Percentiles rank a stretch among this genome's conserved stretches.
These are phyloP conservation scores for Baorangia bicolor DNA, from an alignment of 768 basidiomycete species.

Conservation along the genomic window DNA sequence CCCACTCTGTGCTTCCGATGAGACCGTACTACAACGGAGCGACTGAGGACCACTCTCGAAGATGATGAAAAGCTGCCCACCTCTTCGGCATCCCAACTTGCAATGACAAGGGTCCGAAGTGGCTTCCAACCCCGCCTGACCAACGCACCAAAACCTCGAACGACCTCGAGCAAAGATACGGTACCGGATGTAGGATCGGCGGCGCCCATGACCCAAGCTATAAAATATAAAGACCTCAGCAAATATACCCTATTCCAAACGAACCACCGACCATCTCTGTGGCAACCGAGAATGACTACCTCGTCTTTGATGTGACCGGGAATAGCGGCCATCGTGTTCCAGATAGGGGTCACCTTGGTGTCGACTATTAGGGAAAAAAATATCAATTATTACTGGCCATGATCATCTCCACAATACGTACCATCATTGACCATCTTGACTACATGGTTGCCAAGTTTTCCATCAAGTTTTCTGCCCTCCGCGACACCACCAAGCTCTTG, in stretches of 20 bases:
- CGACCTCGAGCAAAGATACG: conserved; percentile 51
- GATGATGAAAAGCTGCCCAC: conserved; percentile 24
- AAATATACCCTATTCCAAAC: neutral
- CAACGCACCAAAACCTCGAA: conserved; percentile 52
- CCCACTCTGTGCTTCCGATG: conserved; percentile 89
- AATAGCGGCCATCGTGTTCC: conserved; percentile 84
- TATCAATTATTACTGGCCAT: neutral
- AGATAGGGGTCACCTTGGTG: conserved; percentile 80
- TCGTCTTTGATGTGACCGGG: conserved; percentile 83
- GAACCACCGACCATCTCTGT: conserved; percentile 69
- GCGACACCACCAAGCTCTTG: conserved; percentile 47
- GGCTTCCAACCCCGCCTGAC: conserved; percentile 60
- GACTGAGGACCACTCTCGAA: neutral
- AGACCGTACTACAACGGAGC: conserved; percentile 52
- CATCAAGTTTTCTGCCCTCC: conserved; percentile 43
- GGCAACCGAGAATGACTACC: conserved; percentile 81
- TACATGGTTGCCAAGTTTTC: conserved; percentile 44
- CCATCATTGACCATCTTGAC: conserved; percentile 57
- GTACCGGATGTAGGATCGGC: conserved; percentile 57
- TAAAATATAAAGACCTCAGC: neutral
- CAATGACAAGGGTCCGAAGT: conserved; percentile 65
- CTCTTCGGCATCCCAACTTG: conserved; percentile 80
- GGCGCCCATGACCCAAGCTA: conserved; percentile 47
- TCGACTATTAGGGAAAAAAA: conserved; percentile 48
- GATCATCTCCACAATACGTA: conserved; percentile 15